These are phyloP conservation scores for Tausonia pullulans DNA, from an alignment of 1,284 basidiomycete species.

Conservation along the genomic window DNA sequence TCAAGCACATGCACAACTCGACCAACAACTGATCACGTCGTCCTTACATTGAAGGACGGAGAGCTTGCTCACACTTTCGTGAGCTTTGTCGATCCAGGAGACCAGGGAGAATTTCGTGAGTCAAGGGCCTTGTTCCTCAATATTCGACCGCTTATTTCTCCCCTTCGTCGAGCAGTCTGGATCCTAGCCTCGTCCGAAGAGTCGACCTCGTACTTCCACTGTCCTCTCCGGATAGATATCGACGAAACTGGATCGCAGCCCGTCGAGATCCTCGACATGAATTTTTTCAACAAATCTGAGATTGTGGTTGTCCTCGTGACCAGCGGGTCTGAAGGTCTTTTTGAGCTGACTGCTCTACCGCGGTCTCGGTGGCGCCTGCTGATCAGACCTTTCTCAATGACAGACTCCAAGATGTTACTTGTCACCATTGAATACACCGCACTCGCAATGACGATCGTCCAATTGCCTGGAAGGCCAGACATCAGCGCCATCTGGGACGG, in stretches of 20 bases:
- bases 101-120: too few relatives aligned
- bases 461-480: too few relatives aligned
- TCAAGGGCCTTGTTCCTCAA: background rate
- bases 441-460: background rate
- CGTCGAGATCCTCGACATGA: conserved; percentile 4
- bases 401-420: background rate
- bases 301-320: background rate
- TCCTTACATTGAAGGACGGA: too few relatives aligned
- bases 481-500: too few relatives aligned
- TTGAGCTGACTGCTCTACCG: background rate
- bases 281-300: conserved; percentile 9
- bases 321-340: conserved; percentile 1
- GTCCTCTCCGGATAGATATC: background rate
- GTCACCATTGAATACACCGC: background rate
- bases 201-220: background rate
- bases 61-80: too few relatives aligned
- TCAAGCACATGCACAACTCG: background rate
- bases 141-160: background rate
- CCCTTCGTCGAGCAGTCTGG: background rate
- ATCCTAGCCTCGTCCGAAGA: background rate
- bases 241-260: background rate
- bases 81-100: too few relatives aligned
- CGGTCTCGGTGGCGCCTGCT: background rate
- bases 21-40: too few relatives aligned
- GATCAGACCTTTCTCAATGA: background rate